Evolutionary conservation across 805 yeast genomes (phyloP).

Genomic region (Scheffersomyces amazonensis): DNA sequence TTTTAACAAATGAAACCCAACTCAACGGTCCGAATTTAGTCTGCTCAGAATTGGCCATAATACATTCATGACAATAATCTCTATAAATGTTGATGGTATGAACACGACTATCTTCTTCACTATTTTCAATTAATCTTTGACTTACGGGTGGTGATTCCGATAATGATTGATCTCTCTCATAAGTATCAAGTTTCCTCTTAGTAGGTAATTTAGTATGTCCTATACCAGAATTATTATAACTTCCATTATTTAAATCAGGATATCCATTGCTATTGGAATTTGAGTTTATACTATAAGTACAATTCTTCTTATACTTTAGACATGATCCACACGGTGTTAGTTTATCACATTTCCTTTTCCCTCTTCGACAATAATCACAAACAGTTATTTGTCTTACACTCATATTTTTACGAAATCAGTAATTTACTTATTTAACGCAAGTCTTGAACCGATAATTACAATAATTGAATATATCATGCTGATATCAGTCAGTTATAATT

Average conservation of each 20-base stretch:
- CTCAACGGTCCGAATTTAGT: neutral
- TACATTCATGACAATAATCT: neutral
- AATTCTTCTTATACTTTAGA: constrained; percentile 11
- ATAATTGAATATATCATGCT: too few species aligned
- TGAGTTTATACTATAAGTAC: neutral
- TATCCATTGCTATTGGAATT: too few species aligned
- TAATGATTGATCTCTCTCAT: too few species aligned
- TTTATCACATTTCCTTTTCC: constrained; percentile 34
- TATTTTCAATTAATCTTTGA: too few species aligned
- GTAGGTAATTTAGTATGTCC: neutral
- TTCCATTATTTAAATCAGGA: neutral
- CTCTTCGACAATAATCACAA: constrained; percentile 28
- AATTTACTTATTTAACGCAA: too few species aligned
- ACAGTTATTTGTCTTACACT: constrained; percentile 12
- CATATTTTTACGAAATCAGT: too few species aligned
- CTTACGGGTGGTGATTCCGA: too few species aligned
- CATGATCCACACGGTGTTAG: constrained; percentile 32
- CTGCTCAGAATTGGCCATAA: neutral
- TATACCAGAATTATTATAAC: neutral
- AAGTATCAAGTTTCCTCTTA: too few species aligned
- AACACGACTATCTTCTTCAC: neutral
- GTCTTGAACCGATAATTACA: too few species aligned
- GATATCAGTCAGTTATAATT: too few species aligned
- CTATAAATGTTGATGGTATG: neutral
- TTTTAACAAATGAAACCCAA: neutral